Base-by-base conservation (phyloP, 495 filamentous ascomycete species). In the Podospora didyma region DNA sequence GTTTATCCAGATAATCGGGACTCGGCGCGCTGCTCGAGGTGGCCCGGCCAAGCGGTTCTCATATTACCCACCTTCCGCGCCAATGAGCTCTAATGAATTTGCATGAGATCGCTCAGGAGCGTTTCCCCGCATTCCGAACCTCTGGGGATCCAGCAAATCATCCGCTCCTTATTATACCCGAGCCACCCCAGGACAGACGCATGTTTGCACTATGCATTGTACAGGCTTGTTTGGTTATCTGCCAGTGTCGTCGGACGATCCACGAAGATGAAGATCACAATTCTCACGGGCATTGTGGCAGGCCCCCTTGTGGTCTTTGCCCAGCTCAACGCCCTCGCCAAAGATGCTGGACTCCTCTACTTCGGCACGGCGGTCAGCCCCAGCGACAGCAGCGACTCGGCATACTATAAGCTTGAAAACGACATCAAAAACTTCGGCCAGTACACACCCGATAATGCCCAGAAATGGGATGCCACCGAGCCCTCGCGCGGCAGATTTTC, bases 351-450 rank as follows among this genome's bases (percentile, higher is more conserved):
- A 46, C 69, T 75, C 49, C 21, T 65, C 7, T 85, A 83, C 65
- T 83, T 84, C 56, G 82, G 83, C 46, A 75, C 77, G 14, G 82
- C 80, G 0, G 82, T 80, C n/a, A 80, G 83, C 55, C 83, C 83
- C 55, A 55, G 63, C 5, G 79, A 79, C 61, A 62, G 83, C 22
- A 74, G 61, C 10, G 77, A 85, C 64, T 55, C 70, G 1, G 46
- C 68, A 11, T 87, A 85, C 54, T 51, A 76, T 17, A 60, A 63
- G 0, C 62, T 66, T 47, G 16, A 69, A 0, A 51, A 58, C 54
- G 74, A 80, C 58, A 72, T 69, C 16, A 63, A 67, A 4, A 79
- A 83, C 53, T 86, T 86, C 59, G 80, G 81, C 17, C 71, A 74
- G 46, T 69, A 83, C 24, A 83, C 80, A 0, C 80, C 80, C 6